Conservation (phyloP, 2,329 filamentous ascomycete genomes). For the Ophiostoma sp. region DNA sequence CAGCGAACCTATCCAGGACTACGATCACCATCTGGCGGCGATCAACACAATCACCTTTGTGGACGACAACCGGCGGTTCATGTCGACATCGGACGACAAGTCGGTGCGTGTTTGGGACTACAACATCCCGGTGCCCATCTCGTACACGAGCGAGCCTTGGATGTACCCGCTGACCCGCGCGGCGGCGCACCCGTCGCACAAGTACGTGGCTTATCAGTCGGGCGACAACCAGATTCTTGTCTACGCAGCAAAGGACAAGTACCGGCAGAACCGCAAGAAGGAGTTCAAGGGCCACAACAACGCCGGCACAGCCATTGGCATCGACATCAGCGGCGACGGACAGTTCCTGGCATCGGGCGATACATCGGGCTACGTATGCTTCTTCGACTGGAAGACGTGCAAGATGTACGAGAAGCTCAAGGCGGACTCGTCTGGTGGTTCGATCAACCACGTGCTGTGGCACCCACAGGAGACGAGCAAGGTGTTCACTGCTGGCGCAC, state of each 20-base stretch:
- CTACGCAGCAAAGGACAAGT: constrained; percentile 90
- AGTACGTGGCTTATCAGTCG: constrained; percentile 89
- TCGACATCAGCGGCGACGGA: constrained; percentile 83
- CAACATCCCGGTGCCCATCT: constrained; percentile 96
- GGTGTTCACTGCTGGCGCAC: constrained; percentile 81
- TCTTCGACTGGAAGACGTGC: constrained; percentile 99
- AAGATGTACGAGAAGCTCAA: constrained; percentile 98
- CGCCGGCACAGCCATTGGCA: constrained; percentile 84
- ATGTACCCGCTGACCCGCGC: constrained; percentile 95
- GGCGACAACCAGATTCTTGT: constrained; percentile 96
- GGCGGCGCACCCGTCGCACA: constrained; percentile 77
- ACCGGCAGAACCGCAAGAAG: constrained; percentile 97
- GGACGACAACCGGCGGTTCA: constrained; percentile 89
- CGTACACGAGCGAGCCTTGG: constrained; percentile 94
- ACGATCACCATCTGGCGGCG: constrained; percentile 95
- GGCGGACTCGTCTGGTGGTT: constrained; percentile 73
- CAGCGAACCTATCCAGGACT: constrained; percentile 84
- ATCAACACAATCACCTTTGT: constrained; percentile 98
- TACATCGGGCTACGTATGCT: constrained; percentile 81
- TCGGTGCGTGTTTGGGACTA: constrained; percentile 96
- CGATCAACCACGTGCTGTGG: constrained; percentile 86
- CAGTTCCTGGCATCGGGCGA: constrained; percentile 87
- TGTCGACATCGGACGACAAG: constrained; percentile 97
- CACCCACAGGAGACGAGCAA: constrained; percentile 97
- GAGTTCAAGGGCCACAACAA: constrained; percentile 94